Evolutionary conservation across 768 basidiomycete species (phyloP).

Genomic region (Pulveroboletus sp.): DNA sequence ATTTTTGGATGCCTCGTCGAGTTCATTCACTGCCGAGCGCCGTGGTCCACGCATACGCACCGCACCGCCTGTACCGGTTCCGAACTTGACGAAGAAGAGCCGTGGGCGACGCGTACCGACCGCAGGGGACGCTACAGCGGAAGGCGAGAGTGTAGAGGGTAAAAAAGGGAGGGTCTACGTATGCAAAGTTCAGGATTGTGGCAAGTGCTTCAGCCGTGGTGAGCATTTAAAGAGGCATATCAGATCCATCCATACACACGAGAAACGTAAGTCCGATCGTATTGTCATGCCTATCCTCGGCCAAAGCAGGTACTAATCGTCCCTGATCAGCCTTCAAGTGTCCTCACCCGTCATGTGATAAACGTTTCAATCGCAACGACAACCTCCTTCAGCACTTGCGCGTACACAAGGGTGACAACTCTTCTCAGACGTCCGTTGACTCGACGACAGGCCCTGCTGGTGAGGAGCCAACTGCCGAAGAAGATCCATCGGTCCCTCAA

Average conservation of each 20-base stretch:
- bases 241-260: slow-evolving; percentile 68
- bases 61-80: slow-evolving; percentile 63
- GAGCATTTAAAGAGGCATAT: slow-evolving; percentile 78
- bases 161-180: slow-evolving; percentile 43
- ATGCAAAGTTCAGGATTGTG: slow-evolving; percentile 65
- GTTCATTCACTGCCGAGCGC: slow-evolving; percentile 35
- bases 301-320: slow-evolving; percentile 19
- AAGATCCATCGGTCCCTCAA: slow-evolving; percentile 18
- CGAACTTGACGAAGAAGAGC: slow-evolving; percentile 76
- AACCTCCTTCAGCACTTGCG: slow-evolving; percentile 77
- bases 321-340: slow-evolving; percentile 63
- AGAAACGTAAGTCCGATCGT: slow-evolving; percentile 58
- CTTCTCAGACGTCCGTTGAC: slow-evolving; percentile 32
- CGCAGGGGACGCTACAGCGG: slow-evolving; percentile 21
- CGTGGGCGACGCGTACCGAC: slow-evolving; percentile 75
- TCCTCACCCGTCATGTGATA: slow-evolving; percentile 60
- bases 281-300: slow-evolving; percentile 12
- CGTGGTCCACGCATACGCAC: slow-evolving; percentile 49
- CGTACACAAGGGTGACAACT: slow-evolving; percentile 50
- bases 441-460: slow-evolving; percentile 22
- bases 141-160: slow-evolving; percentile 25
- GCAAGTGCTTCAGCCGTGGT: slow-evolving; percentile 66
- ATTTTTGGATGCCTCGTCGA: slow-evolving; percentile 33
- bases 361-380: slow-evolving; percentile 74
- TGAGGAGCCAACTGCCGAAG: slow-evolving; percentile 22